Conservation (phyloP, 345 rosid genomes). For the Gossypium stocksii region DNA sequence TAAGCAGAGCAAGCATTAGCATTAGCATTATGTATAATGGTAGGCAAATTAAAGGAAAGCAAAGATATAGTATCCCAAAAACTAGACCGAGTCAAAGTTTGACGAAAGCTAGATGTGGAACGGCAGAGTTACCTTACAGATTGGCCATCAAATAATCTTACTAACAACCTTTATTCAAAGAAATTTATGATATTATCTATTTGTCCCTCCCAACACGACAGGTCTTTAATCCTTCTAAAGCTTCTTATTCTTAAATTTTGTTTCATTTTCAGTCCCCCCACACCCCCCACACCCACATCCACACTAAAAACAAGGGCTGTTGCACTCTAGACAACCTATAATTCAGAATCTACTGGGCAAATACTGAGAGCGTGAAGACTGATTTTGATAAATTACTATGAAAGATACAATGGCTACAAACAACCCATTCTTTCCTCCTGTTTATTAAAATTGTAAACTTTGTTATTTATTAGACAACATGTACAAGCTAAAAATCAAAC, state of each 20-base stretch:
- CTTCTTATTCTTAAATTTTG: neutral
- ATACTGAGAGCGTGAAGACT: neutral
- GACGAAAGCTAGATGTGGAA: neutral
- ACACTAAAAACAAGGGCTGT: neutral
- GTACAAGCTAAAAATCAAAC: neutral
- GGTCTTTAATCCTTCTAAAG: neutral
- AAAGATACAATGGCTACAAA: neutral
- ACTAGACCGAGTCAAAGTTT: neutral
- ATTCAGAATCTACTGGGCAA: neutral
- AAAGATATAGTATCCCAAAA: neutral
- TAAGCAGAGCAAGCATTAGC: no score
- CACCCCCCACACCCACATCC: neutral
- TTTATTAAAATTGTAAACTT: neutral
- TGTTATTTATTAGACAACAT: neutral
- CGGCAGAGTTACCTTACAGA: neutral
- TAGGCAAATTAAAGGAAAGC: neutral
- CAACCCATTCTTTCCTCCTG: neutral
- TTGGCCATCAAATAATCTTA: neutral
- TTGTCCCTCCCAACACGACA: neutral
- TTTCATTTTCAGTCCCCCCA: neutral
- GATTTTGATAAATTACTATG: neutral
- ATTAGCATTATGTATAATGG: neutral
- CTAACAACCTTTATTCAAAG: neutral
- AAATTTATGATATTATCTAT: neutral
- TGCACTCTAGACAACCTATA: neutral